These are phyloP conservation scores for Sporobolomyces roseus DNA, from an alignment of 768 basidiomycete genomes.

Conservation along the genomic window DNA sequence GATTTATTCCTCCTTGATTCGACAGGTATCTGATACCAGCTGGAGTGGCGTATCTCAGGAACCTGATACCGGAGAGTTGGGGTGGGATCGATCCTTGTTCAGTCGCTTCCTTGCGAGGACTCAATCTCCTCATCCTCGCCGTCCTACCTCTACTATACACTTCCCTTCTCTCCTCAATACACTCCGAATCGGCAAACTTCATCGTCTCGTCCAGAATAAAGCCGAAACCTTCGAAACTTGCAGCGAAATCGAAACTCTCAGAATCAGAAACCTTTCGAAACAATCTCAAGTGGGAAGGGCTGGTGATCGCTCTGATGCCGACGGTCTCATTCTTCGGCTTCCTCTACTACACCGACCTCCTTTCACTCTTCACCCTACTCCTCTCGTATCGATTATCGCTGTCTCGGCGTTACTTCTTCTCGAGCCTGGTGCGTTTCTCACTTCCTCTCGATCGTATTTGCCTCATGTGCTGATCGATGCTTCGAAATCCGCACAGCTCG, in stretches of 20 bases:
- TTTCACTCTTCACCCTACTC: conserved; percentile 68
- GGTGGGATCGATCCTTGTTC: conserved; percentile 55
- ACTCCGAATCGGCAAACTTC: too few species aligned
- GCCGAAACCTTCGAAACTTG: neutral
- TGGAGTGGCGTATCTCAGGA: too few species aligned
- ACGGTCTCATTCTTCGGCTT: conserved; percentile 87
- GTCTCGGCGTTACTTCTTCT: conserved; percentile 61
- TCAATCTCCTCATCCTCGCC: conserved; percentile 64
- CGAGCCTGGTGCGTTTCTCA: conserved; percentile 65
- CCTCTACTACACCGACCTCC: conserved; percentile 90
- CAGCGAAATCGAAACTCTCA: too few species aligned
- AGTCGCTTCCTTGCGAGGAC: conserved; percentile 69
- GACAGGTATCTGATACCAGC: too few species aligned
- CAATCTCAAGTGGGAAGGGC: conserved; percentile 53
- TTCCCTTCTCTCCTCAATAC: conserved; percentile 60
- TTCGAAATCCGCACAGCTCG: conserved; percentile 63
- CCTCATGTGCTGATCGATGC: neutral
- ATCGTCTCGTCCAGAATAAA: neutral
- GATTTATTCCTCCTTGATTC: too few species aligned
- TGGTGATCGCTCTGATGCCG: conserved; percentile 71
- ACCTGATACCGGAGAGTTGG: too few species aligned
- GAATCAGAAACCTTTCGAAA: neutral
- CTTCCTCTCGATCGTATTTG: neutral
- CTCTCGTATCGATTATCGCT: conserved; percentile 62
- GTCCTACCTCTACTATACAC: conserved; percentile 58